Evolutionary conservation across 768 basidiomycete species (phyloP), one percentile per base, ranked within the genome.

Genomic region (Imleria badia): DNA sequence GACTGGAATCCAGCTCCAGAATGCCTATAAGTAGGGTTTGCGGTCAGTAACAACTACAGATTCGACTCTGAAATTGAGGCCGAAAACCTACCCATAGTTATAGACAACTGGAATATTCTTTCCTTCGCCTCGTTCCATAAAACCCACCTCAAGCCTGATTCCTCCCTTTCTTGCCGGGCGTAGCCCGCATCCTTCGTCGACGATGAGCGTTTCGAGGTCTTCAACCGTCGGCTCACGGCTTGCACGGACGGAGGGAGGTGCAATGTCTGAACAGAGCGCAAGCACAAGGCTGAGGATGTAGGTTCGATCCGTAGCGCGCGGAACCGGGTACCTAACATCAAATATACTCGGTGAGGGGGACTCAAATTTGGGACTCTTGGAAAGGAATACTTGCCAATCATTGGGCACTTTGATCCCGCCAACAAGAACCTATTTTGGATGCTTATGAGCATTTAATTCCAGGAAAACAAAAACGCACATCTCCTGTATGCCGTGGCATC

Each of bases 121-220:
- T 17, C 60, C 64, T 58, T 60, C 58, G 31, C 60, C 52, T 14
- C 58, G 61, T 12, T 71, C 71, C 22, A 78, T 59, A 72, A 71
- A 77, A 34, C 79, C 80, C 0, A 67, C 66, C 38, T 81, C 84
- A 2, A 89, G 69, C 23, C 87, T 71, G 31, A 91, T 75, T 0
- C 89, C 88, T n/a, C 83, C 86, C 38, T 81, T 83, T 51, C 90
- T 73, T 1, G 70, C 80, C 1, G 89, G 90, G 4, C 89, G 75
- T 44, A 91, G 69, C 3, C 90, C 90, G 60, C 81, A 80, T 3
- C 81, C 81, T 54, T 80, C 77, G 34, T 78, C 78, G 6, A 81
- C 62, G 33, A 83, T 72, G 33, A 81, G 73, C 2, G 76, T 68
- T 38, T 75, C 66, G 2, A 84, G 59, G 56, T 84, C 83, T 7